A percentile compares a stretch with the other conserved stretches of the same genome.
Evolutionary conservation across 2,329 filamentous ascomycete species (phyloP).

Genomic region (Macrophomina pseudophaseolina): DNA sequence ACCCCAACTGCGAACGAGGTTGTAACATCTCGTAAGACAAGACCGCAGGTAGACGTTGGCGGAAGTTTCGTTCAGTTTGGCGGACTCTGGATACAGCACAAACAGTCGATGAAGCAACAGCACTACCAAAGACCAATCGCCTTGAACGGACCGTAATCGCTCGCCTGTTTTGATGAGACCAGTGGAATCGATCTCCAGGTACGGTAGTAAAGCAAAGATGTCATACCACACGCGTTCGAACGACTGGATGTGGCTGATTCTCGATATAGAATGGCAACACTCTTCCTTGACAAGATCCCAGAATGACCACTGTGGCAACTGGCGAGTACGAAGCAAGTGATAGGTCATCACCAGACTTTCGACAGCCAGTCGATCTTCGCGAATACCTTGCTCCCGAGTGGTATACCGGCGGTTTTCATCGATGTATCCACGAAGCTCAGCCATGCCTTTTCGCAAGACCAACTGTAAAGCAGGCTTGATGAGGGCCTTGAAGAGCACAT

Average conservation of each 20-base stretch:
- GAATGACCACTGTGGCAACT: constrained; percentile 43
- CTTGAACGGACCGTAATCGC: constrained; percentile 46
- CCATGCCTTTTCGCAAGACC: constrained; percentile 40
- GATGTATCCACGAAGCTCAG: constrained; percentile 49
- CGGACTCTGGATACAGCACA: constrained; percentile 52
- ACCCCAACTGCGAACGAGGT: constrained; percentile 60
- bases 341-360: constrained; percentile 55
- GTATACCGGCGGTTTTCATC: constrained; percentile 50
- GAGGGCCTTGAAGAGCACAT: constrained; percentile 40
- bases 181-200: constrained; percentile 56
- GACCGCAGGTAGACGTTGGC: constrained; percentile 62
- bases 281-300: constrained; percentile 50
- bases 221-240: constrained; percentile 49
- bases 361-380: constrained; percentile 48
- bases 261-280: constrained; percentile 27
- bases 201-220: constrained; percentile 60
- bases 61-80: constrained; percentile 44
- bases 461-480: constrained; percentile 45
- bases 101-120: constrained; percentile 54
- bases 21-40: constrained; percentile 58
- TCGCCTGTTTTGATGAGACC: constrained; percentile 53
- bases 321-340: constrained; percentile 46
- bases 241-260: constrained; percentile 35
- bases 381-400: constrained; percentile 55
- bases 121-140: constrained; percentile 59